Evolutionary conservation across 2,329 filamentous ascomycete genomes (phyloP), one percentile per base, ranked within the genome.

Genomic region (Raffaelea arxii): DNA sequence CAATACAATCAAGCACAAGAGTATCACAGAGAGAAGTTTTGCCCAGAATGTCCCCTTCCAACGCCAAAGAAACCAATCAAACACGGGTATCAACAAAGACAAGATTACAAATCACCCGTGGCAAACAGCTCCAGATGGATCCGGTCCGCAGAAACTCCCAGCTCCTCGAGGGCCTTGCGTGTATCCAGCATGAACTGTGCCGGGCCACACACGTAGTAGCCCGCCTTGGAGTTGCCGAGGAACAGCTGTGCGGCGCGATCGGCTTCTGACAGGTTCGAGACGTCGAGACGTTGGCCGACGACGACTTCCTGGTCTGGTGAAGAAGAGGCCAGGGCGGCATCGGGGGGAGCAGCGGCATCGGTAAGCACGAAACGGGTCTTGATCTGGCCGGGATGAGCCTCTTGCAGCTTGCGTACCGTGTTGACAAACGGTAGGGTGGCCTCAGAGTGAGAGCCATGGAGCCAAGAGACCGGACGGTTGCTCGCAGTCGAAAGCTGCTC

Each of bases 131-230:
- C 84, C 53, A 86, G 70, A 56, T 80, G 74, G 46, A 86, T 71
- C 53, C 77, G 74, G 25, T 71, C 70, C n/a, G 63, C 61, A 1
- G 67, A 62, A 2, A 88, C 80, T 1, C 81, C 82, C 46, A 68
- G 62, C 3, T 56, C 64, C 54, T 70, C 63, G 47, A 89, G 65
- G 53, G 66, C 70, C 7, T 63, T 61, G 52, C 76, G 67, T 21
- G 76, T 65, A 32, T 77, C 74, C 10, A 71, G 55, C 86, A 90
- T 90, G 68, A 88, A 90, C 7, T 61, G 58, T 49, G 72, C 70
- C 0, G 85, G 84, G 0, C 85, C 86, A 57, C 86, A 90, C 45
- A 86, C 65, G 55, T 77, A 89, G 61, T 88, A 90, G 56, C 80
- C 68, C 0, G 85, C 70, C 38, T 63, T 63, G 1, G 62, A 43